phyloP scores from a whole-genome alignment of 1,284 basidiomycete genomes.

The Ceratobasidium papillatum region DNA sequence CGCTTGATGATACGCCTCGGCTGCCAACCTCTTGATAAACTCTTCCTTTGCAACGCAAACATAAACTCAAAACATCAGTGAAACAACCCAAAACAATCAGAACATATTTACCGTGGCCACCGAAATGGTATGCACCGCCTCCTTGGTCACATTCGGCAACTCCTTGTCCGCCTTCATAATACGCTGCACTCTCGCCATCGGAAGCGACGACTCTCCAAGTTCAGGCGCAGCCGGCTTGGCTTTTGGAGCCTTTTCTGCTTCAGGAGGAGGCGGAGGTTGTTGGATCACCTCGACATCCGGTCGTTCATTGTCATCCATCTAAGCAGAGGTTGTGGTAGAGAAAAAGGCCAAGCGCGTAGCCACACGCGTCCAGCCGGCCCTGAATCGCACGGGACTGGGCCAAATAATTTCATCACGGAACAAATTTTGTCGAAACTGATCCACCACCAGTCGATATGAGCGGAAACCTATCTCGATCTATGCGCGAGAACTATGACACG shows the following conservation, averaged over 20 bases:
- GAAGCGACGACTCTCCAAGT: slow-evolving; percentile 71
- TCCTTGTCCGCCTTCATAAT: slow-evolving; percentile 85
- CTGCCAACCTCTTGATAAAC: slow-evolving; percentile 71
- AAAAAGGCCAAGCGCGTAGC: background rate
- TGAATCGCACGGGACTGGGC: background rate
- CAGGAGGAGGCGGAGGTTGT: background rate
- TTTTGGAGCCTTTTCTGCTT: slow-evolving; percentile 31
- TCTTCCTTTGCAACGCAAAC: slow-evolving; percentile 58
- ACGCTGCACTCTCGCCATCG: slow-evolving; percentile 75
- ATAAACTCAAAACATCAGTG: background rate
- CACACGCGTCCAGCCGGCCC: slow-evolving; percentile 18
- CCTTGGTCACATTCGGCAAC: slow-evolving; percentile 72
- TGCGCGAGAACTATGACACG: slow-evolving; percentile 73
- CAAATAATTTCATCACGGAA: slow-evolving; percentile 12
- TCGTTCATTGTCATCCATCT: background rate
- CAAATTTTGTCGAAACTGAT: slow-evolving; percentile 28
- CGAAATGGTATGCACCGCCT: slow-evolving; percentile 76
- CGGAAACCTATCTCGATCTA: slow-evolving; percentile 65
- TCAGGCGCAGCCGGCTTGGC: slow-evolving; percentile 51
- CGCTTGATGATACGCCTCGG: slow-evolving; percentile 68
- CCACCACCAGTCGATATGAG: slow-evolving; percentile 24
- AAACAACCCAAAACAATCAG: background rate
- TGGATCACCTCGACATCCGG: background rate
- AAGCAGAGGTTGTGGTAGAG: background rate
- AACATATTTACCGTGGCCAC: slow-evolving; percentile 61